Conservation (phyloP, 1,284 basidiomycete genomes). For the Marasmius tenuissimus region DNA sequence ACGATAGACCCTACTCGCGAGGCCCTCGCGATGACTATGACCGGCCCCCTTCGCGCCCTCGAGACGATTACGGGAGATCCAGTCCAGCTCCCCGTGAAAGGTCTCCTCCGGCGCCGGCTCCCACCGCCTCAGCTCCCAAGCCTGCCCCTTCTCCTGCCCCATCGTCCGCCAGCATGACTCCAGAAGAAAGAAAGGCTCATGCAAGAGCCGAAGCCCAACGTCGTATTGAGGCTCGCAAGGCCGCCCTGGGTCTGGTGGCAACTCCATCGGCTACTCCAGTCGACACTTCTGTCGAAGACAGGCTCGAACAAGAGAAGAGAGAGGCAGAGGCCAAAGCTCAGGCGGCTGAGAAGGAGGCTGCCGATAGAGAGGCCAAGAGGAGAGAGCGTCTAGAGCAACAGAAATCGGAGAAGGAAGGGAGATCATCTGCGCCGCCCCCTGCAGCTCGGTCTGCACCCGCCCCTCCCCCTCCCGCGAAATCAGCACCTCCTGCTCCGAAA, state of each 20-base stretch:
- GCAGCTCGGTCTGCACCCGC: slow-evolving; percentile 16
- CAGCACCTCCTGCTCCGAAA: slow-evolving; percentile 32
- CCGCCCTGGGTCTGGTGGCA: slow-evolving; percentile 77
- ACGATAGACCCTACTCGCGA: slow-evolving; percentile 33
- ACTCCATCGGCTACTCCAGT: slow-evolving; percentile 52
- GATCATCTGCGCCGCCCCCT: slow-evolving; percentile 21
- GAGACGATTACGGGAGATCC: slow-evolving; percentile 15
- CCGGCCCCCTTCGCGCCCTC: slow-evolving; percentile 13
- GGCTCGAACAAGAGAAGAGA: slow-evolving; percentile 80
- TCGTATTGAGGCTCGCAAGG: slow-evolving; percentile 85
- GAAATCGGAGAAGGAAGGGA: slow-evolving; percentile 54
- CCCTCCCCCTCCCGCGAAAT: slow-evolving; percentile 29
- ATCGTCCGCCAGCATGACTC: slow-evolving; percentile 75
- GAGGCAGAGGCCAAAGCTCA: slow-evolving; percentile 83
- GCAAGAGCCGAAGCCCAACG: slow-evolving; percentile 83
- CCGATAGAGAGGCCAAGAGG: slow-evolving; percentile 71
- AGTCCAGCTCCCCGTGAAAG: slow-evolving; percentile 48
- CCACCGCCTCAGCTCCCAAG: slow-evolving; percentile 42
- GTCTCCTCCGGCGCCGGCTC: slow-evolving; percentile 45
- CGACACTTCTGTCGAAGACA: slow-evolving; percentile 79
- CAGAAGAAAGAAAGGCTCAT: slow-evolving; percentile 82
- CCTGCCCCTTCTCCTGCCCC: slow-evolving; percentile 45
- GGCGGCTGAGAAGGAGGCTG: slow-evolving; percentile 75
- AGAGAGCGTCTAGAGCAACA: slow-evolving; percentile 69
- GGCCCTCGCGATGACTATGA: slow-evolving; percentile 28